Percentiles rank a stretch among this genome's conserved stretches.
Conservation (phyloP, 495 filamentous ascomycete genomes). For the Hypoxylon intermedium region DNA sequence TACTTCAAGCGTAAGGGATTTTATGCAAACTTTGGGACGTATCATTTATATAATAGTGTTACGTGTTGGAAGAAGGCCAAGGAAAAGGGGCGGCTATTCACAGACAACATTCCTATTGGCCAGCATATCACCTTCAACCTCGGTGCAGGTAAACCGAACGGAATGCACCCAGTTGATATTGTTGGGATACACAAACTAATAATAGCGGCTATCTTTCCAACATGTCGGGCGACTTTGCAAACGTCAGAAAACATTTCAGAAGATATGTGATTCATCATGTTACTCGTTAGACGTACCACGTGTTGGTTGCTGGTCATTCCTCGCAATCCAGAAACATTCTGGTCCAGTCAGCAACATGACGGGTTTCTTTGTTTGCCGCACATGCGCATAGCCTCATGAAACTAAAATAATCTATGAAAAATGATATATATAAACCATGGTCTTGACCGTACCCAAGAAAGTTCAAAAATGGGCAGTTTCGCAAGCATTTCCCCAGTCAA, state of each 20-base stretch:
- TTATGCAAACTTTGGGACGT: too few relatives aligned
- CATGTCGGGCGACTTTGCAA: neutral
- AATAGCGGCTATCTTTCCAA: neutral
- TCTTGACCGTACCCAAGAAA: neutral
- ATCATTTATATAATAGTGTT: too few relatives aligned
- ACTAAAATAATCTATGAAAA: neutral
- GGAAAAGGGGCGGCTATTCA: too few relatives aligned
- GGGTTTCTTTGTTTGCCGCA: constrained; percentile 13
- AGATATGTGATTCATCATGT: constrained; percentile 18
- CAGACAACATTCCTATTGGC: too few relatives aligned
- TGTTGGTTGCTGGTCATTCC: constrained; percentile 18
- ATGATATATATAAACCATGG: constrained; percentile 12
- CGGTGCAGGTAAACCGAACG: neutral
- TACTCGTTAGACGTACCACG: constrained; percentile 14
- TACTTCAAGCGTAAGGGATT: too few relatives aligned
- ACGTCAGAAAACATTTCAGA: neutral
- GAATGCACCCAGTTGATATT: neutral
- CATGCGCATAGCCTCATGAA: constrained; percentile 10
- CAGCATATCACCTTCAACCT: constrained; percentile 18
- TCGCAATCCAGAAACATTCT: constrained; percentile 4
- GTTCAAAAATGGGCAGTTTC: neutral
- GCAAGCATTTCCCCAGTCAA: neutral
- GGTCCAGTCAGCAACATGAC: too few relatives aligned
- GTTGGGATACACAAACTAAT: neutral
- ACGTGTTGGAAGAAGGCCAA: too few relatives aligned